Evolutionary conservation across 1,284 basidiomycete genomes (phyloP).

Genomic region (Moesziomyces globuligerus): DNA sequence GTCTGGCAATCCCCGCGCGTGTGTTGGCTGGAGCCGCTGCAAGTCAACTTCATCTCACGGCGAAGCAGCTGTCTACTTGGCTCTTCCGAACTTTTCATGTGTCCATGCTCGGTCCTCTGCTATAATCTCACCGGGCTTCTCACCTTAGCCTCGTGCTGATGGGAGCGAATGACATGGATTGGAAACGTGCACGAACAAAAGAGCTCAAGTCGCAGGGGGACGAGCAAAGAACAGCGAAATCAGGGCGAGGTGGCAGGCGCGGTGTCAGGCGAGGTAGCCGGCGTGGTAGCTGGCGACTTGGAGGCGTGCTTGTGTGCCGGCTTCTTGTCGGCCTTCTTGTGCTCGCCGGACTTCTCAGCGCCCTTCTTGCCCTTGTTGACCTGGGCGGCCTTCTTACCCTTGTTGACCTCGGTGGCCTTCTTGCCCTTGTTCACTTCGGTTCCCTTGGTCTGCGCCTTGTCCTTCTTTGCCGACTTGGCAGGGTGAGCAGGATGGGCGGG

Average conservation of each 20-base stretch:
- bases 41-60: too few relatives aligned
- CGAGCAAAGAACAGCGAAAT: not conserved
- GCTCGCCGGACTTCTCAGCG: slow-evolving; percentile 6
- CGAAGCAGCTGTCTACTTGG: too few relatives aligned
- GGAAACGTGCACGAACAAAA: not conserved
- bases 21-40: too few relatives aligned
- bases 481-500: not conserved
- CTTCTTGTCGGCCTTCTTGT: slow-evolving; percentile 27
- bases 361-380: slow-evolving; percentile 20
- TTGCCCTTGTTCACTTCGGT: not conserved
- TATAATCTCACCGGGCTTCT: too few relatives aligned
- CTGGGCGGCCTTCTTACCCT: slow-evolving; percentile 1
- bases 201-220: not conserved
- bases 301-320: slow-evolving; percentile 27
- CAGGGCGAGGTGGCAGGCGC: not conserved
- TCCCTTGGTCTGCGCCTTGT: too few relatives aligned
- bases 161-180: too few relatives aligned
- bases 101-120: too few relatives aligned
- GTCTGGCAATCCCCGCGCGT: too few relatives aligned
- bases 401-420: not conserved
- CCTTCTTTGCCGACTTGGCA: slow-evolving; percentile 3
- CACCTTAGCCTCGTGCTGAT: too few relatives aligned
- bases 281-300: too few relatives aligned
- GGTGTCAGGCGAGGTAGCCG: not conserved
- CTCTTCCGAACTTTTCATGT: too few relatives aligned